Conservation (phyloP, 2,329 filamentous ascomycete genomes). For the Cytospora mali region DNA sequence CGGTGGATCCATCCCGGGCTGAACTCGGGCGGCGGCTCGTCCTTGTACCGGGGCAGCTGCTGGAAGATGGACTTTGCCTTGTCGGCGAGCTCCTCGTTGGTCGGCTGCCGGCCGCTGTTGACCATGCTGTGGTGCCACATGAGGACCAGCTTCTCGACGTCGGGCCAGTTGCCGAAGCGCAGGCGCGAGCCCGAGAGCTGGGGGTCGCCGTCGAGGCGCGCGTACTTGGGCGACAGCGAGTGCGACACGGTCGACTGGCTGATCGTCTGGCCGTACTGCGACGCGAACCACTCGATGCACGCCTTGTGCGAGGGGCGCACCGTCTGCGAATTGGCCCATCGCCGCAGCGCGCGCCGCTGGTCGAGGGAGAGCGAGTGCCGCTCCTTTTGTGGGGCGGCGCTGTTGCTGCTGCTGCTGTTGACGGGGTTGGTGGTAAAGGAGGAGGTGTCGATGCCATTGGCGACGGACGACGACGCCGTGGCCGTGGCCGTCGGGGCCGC, state of each 20-base stretch:
- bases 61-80: constrained; percentile 63
- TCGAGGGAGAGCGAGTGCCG: constrained; percentile 64
- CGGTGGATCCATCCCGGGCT: constrained; percentile 66
- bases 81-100: constrained; percentile 64
- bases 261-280: constrained; percentile 61
- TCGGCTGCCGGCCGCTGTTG: constrained; percentile 57
- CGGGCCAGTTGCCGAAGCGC: constrained; percentile 66
- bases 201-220: constrained; percentile 61
- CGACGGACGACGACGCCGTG: constrained; percentile 20
- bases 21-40: constrained; percentile 62
- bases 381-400: constrained; percentile 43
- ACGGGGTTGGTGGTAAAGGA: constrained; percentile 1
- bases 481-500: constrained; percentile 23
- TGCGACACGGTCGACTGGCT: constrained; percentile 66
- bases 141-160: constrained; percentile 61
- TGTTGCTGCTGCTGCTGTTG: neutral
- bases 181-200: constrained; percentile 64
- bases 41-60: constrained; percentile 62
- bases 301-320: constrained; percentile 62
- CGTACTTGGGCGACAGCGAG: constrained; percentile 64
- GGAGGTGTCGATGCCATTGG: constrained; percentile 21
- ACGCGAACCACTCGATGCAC: constrained; percentile 65
- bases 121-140: constrained; percentile 58
- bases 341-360: constrained; percentile 61
- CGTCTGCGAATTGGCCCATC: constrained; percentile 60